A percentile compares a stretch with the other conserved stretches of the same genome.
Conservation (phyloP, 768 basidiomycete genomes). For the Sarcomyxa edulis region DNA sequence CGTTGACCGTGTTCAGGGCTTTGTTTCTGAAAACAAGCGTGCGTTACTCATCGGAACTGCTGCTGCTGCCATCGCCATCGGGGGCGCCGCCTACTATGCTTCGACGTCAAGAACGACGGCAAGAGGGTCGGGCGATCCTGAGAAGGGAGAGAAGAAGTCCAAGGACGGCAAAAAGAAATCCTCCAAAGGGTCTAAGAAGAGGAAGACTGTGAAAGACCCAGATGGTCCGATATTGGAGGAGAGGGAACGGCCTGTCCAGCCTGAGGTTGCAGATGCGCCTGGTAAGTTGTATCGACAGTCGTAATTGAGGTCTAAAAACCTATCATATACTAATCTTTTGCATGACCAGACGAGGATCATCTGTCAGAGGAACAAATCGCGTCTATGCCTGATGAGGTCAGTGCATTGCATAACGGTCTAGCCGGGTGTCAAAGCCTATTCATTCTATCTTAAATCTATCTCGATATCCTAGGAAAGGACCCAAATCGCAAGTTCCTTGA, state of each 20-base stretch:
- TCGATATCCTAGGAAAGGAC: conserved; percentile 49
- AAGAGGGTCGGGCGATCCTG: conserved; percentile 26
- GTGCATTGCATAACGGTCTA: conserved; percentile 12
- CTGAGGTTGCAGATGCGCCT: conserved; percentile 32
- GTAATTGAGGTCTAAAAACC: not conserved
- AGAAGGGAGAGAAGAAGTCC: conserved; percentile 41
- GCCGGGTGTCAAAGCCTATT: not conserved
- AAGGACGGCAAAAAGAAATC: conserved; percentile 42
- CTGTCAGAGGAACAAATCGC: conserved; percentile 52
- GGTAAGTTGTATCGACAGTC: conserved; percentile 15
- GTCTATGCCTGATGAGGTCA: conserved; percentile 54
- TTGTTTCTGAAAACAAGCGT: conserved; percentile 75
- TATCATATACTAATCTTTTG: conserved; percentile 13
- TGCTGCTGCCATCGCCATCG: conserved; percentile 66
- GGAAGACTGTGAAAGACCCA: conserved; percentile 48
- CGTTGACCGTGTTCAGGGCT: conserved; percentile 61
- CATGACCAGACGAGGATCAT: conserved; percentile 29
- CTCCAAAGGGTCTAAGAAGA: conserved; percentile 46
- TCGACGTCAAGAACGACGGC: conserved; percentile 40
- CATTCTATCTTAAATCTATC: conserved; percentile 5
- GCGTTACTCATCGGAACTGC: conserved; percentile 69
- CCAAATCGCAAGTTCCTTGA: conserved; percentile 57
- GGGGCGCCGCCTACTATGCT: conserved; percentile 74
- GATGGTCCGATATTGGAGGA: conserved; percentile 85
- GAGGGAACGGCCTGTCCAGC: conserved; percentile 35